Evolutionary conservation across 495 filamentous ascomycete species (phyloP).

Genomic region (Penicillium antarcticum): DNA sequence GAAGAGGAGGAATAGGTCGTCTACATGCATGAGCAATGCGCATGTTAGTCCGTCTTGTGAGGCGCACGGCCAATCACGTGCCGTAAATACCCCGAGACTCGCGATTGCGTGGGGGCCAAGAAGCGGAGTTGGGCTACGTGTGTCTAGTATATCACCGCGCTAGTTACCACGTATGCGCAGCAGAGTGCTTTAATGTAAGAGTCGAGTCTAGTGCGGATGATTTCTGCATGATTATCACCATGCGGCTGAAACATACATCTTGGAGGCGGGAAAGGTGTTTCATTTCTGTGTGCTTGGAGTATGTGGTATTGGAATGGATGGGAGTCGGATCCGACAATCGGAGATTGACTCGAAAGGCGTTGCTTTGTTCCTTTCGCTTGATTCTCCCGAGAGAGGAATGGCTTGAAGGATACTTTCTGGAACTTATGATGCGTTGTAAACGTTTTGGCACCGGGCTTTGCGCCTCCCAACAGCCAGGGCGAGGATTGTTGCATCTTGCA

Average conservation of each 20-base stretch:
- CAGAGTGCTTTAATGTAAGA: background rate
- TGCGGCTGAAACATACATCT: constrained; percentile 5
- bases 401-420: background rate
- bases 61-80: too few species aligned
- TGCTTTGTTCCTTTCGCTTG: too few species aligned
- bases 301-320: background rate
- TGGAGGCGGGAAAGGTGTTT: too few species aligned
- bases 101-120: constrained; percentile 6
- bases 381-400: too few species aligned
- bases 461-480: background rate
- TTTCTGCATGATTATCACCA: background rate
- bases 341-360: background rate
- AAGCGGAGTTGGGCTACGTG: constrained; percentile 1
- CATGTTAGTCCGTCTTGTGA: too few species aligned
- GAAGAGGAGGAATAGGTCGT: too few species aligned
- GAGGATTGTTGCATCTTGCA: background rate
- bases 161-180: background rate
- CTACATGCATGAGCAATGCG: too few species aligned
- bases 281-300: too few species aligned
- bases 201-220: background rate
- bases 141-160: background rate
- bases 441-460: background rate
- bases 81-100: too few species aligned
- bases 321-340: constrained; percentile 2
- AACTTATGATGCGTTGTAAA: background rate